Base-by-base conservation (phyloP, 176 grass and related monocot species). In the Aechmea fasciata region DNA sequence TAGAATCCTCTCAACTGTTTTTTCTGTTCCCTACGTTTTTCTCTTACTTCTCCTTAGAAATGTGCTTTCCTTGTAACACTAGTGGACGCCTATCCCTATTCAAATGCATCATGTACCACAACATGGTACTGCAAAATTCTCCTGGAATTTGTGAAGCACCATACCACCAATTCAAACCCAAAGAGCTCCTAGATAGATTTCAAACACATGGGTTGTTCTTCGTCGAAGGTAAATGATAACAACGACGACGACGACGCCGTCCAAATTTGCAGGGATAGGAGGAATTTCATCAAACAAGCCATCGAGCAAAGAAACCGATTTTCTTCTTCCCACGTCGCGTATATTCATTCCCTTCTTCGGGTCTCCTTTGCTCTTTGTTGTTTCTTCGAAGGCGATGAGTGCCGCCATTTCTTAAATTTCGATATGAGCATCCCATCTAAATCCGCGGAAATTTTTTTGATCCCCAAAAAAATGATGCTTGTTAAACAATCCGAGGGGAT, bases 211-310 rank as follows among this genome's bases (percentile, higher is more conserved):
- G 93, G 93, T 50, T 97, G 89, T 82, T 90, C 85, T 18, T 74
- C 89, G 63, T 97, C 83, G 8, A 96, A 92, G 80, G 63, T 90
- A 33, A 86, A 92, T 54, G 89, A 97, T 79, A 74, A 81, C 50
- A 74, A 81, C 50, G 86, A 59, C n/a, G 86, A 97, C 80, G 77
- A 81, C 61, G 86, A 59, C 13, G 86, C 77, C 1, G 86, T 97
- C 66, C 78, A 67, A 78, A 50, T 88, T 62, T 97, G 93, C 74
- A 82, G 78, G 48, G 74, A 97, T 68, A 75, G 89, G 57, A 92
- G 73, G 69, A 85, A 88, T 64, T 97, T 87, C 51, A 75, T 90
- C 25, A 97, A 83, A 79, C 85, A 81, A 81, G 93, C 93, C 59
- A 68, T 90, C 66, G 71, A 65, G 68, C 84, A 97, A 67, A 83